Evolutionary conservation across 441 rosid species (phyloP).

Genomic region (Mallotus repandus): DNA sequence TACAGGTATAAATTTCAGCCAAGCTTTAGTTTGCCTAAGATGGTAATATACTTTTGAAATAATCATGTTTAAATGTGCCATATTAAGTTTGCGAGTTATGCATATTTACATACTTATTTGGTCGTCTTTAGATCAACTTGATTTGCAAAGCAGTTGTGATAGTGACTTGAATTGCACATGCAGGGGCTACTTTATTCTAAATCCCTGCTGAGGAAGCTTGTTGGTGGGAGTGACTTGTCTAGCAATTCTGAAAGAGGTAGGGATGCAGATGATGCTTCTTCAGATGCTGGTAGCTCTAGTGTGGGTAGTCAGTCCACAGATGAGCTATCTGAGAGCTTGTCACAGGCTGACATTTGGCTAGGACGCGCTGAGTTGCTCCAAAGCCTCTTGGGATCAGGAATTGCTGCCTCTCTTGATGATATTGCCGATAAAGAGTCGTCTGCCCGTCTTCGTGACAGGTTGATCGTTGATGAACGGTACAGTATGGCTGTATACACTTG

Average conservation of each 20-base stretch:
- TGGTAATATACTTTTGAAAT: slow-evolving; percentile 14
- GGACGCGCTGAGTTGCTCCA: slow-evolving; percentile 98
- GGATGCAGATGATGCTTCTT: slow-evolving; percentile 86
- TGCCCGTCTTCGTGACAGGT: slow-evolving; percentile 75
- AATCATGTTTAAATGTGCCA: slow-evolving; percentile 13
- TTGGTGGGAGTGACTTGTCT: slow-evolving; percentile 58
- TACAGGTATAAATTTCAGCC: slow-evolving; percentile 56
- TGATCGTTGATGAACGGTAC: slow-evolving; percentile 88
- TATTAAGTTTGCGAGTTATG: neutral
- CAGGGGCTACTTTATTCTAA: slow-evolving; percentile 91
- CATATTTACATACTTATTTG: neutral
- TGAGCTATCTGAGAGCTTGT: slow-evolving; percentile 73
- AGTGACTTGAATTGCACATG: slow-evolving; percentile 24
- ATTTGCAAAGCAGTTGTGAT: slow-evolving; percentile 11
- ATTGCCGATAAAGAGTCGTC: slow-evolving; percentile 92
- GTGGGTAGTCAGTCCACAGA: slow-evolving; percentile 82
- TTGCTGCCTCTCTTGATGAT: slow-evolving; percentile 95
- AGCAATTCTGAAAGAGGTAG: slow-evolving; percentile 63
- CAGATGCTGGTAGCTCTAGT: slow-evolving; percentile 96
- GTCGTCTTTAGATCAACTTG: neutral
- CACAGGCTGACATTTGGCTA: slow-evolving; percentile 79
- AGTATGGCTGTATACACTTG: slow-evolving; percentile 99
- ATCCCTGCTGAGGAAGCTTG: slow-evolving; percentile 77
- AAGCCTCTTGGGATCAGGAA: slow-evolving; percentile 96
- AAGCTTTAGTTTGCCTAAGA: slow-evolving; percentile 10